phyloP scores from a whole-genome alignment of 1,284 basidiomycete species.

The Irpex sp. region DNA sequence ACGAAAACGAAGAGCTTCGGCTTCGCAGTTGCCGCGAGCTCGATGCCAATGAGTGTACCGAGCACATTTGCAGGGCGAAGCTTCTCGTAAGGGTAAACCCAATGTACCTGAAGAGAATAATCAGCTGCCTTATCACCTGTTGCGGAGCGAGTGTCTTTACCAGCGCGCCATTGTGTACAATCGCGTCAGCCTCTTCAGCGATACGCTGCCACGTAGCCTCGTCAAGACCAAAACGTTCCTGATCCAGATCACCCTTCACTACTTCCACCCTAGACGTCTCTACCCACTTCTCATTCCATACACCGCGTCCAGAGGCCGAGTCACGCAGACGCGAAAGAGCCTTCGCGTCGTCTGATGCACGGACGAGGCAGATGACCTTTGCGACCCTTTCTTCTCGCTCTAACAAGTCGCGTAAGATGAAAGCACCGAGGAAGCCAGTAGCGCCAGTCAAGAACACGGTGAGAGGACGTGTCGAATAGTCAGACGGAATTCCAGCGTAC shows the following conservation, averaged over 20 bases:
- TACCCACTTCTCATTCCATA: slow-evolving; percentile 93
- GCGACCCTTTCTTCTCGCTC: slow-evolving; percentile 51
- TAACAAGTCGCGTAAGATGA: slow-evolving; percentile 83
- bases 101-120: slow-evolving; percentile 69
- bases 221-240: slow-evolving; percentile 73
- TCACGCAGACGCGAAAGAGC: slow-evolving; percentile 74
- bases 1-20: slow-evolving; percentile 88
- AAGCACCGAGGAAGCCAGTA: slow-evolving; percentile 96
- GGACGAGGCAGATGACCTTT: slow-evolving; percentile 91
- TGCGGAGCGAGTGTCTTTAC: slow-evolving; percentile 42
- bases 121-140: background rate
- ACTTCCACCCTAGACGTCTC: slow-evolving; percentile 67
- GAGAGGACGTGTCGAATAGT: slow-evolving; percentile 49
- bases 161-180: slow-evolving; percentile 95
- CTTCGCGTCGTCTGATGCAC: slow-evolving; percentile 61
- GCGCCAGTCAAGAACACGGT: slow-evolving; percentile 95
- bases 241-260: slow-evolving; percentile 83
- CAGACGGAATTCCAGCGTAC: slow-evolving; percentile 52
- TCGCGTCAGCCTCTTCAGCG: slow-evolving; percentile 72
- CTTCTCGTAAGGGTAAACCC: slow-evolving; percentile 98
- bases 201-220: slow-evolving; percentile 64
- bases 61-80: slow-evolving; percentile 90
- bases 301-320: slow-evolving; percentile 77
- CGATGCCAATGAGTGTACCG: slow-evolving; percentile 79
- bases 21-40: slow-evolving; percentile 71